Evolutionary conservation across 257 asterid genomes (phyloP).

Genomic region (Petrea volubilis): DNA sequence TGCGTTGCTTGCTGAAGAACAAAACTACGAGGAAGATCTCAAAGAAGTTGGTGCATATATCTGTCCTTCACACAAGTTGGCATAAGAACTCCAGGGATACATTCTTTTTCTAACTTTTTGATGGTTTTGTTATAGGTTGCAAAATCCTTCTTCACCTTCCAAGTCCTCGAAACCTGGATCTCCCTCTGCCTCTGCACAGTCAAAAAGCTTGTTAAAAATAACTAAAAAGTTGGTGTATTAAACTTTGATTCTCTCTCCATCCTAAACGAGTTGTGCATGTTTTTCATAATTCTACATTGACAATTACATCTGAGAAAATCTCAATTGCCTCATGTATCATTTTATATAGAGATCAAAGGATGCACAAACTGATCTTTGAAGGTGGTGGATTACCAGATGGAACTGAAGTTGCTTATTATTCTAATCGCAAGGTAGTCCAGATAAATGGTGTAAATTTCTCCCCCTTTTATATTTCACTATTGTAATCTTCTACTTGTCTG

Average conservation of each 20-base stretch:
- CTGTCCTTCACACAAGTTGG: conserved; percentile 15
- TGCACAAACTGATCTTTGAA: conserved; percentile 92
- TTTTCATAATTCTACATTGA: conserved; percentile 4
- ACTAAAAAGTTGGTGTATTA: conserved; percentile 73
- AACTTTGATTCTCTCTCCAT: conserved; percentile 10
- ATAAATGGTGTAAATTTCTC: conserved; percentile 3
- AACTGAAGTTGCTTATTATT: conserved; percentile 84
- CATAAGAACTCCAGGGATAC: conserved; percentile 8
- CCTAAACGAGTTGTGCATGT: not conserved
- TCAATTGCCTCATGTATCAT: conserved; percentile 17
- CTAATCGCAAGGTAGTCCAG: conserved; percentile 84
- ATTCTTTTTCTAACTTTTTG: conserved; percentile 16
- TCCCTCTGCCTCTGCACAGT: conserved; percentile 40
- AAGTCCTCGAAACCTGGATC: conserved; percentile 49
- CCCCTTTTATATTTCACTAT: conserved; percentile 9
- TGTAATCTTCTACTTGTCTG: conserved; percentile 25
- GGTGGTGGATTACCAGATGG: conserved; percentile 95
- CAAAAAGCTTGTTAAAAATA: conserved; percentile 67
- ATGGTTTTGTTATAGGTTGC: conserved; percentile 44
- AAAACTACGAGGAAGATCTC: conserved; percentile 42
- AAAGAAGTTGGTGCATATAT: conserved; percentile 59
- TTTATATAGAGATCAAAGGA: conserved; percentile 75
- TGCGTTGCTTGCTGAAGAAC: conserved; percentile 32
- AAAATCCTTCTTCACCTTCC: conserved; percentile 30
- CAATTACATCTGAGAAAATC: conserved; percentile 15